Conservation (phyloP, 192 early-diverging fungal species). For the Backusella psychrophila region DNA sequence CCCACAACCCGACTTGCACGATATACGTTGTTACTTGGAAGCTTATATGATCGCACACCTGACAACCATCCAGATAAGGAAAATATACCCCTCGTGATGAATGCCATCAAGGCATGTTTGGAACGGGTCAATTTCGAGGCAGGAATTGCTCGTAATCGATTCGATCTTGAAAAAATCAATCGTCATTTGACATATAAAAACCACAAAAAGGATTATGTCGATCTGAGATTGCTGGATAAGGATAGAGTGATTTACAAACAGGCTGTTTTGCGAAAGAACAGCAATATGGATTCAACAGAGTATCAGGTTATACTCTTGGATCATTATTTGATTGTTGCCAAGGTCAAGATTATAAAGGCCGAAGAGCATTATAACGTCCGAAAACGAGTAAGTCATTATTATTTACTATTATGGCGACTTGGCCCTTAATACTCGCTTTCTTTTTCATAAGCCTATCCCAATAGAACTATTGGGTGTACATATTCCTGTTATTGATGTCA, state of each 20-base stretch:
- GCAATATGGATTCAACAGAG: constrained; percentile 1
- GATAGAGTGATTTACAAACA: constrained; percentile 7
- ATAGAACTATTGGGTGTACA: constrained; percentile 7
- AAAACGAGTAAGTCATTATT: constrained; percentile 3
- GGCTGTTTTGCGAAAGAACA: background rate
- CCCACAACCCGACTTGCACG: constrained; percentile 83
- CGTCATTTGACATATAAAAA: constrained; percentile 38
- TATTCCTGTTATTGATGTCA: background rate
- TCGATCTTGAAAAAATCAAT: constrained; percentile 76
- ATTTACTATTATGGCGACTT: background rate
- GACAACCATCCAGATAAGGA: constrained; percentile 74
- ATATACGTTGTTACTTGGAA: constrained; percentile 81
- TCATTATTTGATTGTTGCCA: constrained; percentile 51
- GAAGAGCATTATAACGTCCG: background rate
- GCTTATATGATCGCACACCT: constrained; percentile 76
- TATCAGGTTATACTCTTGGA: constrained; percentile 81
- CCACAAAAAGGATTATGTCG: constrained; percentile 16
- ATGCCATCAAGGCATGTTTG: constrained; percentile 69
- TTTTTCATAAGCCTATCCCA: background rate
- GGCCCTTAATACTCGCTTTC: background rate
- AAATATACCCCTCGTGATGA: constrained; percentile 65
- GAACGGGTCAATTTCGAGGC: constrained; percentile 79
- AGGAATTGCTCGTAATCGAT: constrained; percentile 82
- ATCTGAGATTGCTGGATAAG: constrained; percentile 5
- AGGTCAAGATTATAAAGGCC: background rate